Evolutionary conservation across 441 rosid species (phyloP), one percentile per base, ranked within the genome.

Genomic region (Pelargonium myrrhifolium): DNA sequence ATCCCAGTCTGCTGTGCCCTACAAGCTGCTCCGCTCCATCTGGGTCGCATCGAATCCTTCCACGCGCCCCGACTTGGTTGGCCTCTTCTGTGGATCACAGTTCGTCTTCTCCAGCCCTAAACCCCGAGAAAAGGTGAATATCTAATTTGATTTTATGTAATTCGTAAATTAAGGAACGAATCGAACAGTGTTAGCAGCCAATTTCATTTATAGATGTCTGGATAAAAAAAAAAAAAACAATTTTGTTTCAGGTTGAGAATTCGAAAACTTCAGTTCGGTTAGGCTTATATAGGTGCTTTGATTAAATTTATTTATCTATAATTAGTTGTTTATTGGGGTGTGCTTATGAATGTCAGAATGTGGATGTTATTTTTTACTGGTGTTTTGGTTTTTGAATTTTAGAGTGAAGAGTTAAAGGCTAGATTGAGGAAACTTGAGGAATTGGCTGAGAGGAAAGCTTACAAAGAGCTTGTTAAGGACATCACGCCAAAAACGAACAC

Each of bases 381-480:
- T 47, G 53, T 11, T 47, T 49, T 49, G 56, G 56, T 14, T 49
- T 49, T 10, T 49, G 8, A 18, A 14, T 49, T n/a, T 49, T 75
- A 93, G 99, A 87, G 96, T 58, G 92, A 88, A 74, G 97, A 87
- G 68, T 69, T 93, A 67, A 86, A 87, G 74, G 79, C 77, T 11
- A 88, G 99, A 67, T 77, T 93, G 69, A 49, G 68, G 65, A 86
- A 88, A 77, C 89, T 93, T 7, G 82, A 84, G 42, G 97, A 89
- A 69, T 63, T 85, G 74, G 86, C 89, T 17, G 97, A 93, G 85
- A 85, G 86, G 81, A 91, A 83, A 21, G 93, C 84, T 6, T 93
- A 93, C 59, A 78, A 82, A 70, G 95, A 89, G 78, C 92, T 93
- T 65, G 95, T 93, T 56, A 91, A 84, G 78, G 99, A 93, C 78